These are phyloP conservation scores for Inonotus hispidus DNA, from an alignment of 1,284 basidiomycete species.

Conservation along the genomic window DNA sequence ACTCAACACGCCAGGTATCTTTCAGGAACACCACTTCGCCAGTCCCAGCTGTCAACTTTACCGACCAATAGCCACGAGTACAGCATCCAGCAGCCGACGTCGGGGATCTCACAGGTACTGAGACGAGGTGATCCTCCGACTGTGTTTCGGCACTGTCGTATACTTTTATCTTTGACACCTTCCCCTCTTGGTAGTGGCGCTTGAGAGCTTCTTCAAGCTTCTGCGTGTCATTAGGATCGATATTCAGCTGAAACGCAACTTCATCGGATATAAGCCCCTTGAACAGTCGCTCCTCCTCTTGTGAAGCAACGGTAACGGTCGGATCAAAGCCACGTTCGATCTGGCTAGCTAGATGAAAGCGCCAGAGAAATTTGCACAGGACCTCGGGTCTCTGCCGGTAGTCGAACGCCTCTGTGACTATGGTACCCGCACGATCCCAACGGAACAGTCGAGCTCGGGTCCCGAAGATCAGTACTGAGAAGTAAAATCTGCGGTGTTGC, in stretches of 20 bases:
- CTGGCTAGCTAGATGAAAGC: not conserved
- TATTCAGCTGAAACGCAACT: not conserved
- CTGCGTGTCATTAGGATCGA: not conserved
- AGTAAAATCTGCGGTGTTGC: not conserved
- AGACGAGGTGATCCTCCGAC: not conserved
- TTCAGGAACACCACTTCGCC: constrained; percentile 19
- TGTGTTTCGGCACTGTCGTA: not conserved
- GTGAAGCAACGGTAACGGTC: not conserved
- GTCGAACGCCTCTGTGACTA: not conserved
- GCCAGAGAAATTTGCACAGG: not conserved
- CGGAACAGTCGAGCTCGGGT: not conserved
- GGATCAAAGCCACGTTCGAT: not conserved
- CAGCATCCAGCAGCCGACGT: not conserved
- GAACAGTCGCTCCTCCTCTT: not conserved
- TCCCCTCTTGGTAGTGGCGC: not conserved
- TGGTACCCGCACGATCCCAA: not conserved
- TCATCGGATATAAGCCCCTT: no score
- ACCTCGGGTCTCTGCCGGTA: not conserved
- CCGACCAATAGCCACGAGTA: not conserved
- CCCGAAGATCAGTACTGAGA: not conserved
- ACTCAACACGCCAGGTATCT: constrained; percentile 23
- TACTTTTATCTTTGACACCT: not conserved
- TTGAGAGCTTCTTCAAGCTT: not conserved
- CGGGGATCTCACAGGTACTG: not conserved
- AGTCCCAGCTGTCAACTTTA: not conserved